These are phyloP conservation scores for Pythium grandisporangium DNA, from an alignment of 352 stramenopile genomes.

Conservation along the genomic window DNA sequence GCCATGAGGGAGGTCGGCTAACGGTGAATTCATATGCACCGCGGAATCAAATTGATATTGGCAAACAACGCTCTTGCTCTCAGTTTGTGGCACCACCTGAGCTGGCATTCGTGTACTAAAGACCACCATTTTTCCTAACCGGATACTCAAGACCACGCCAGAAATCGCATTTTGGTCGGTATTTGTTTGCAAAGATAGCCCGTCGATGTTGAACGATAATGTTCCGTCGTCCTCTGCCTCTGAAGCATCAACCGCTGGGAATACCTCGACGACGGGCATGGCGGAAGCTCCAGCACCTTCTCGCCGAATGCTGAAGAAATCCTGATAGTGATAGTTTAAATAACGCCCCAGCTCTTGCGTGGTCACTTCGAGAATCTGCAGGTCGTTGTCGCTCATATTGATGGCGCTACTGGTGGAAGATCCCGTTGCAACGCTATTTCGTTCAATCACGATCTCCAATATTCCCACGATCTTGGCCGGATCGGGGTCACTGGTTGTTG, in stretches of 20 bases:
- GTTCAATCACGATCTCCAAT: conserved; percentile 57
- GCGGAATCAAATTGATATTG: conserved; percentile 6
- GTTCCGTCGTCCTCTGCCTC: not conserved
- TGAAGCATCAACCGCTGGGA: conserved; percentile 6
- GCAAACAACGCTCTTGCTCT: conserved; percentile 9
- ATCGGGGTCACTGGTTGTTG: conserved; percentile 11
- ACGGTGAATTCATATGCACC: conserved; percentile 16
- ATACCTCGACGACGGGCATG: conserved; percentile 5
- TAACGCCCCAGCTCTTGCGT: conserved; percentile 60
- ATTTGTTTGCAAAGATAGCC: conserved; percentile 2
- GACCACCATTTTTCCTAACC: conserved; percentile 19
- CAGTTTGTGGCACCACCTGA: conserved; percentile 7
- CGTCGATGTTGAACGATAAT: conserved; percentile 3
- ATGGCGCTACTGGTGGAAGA: no score
- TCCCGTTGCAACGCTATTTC: no score
- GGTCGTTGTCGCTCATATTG: conserved; percentile 58
- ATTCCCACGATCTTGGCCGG: conserved; percentile 37
- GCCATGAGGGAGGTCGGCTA: conserved; percentile 68
- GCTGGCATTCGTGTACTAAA: conserved; percentile 8
- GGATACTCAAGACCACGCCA: conserved; percentile 13
- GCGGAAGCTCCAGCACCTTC: no score
- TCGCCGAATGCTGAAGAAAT: conserved; percentile 40
- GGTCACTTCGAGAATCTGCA: conserved; percentile 53
- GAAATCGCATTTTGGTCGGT: conserved; percentile 1
- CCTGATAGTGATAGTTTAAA: conserved; percentile 65